Base-by-base conservation (phyloP, 345 rosid genomes). In the Reutealis trisperma region DNA sequence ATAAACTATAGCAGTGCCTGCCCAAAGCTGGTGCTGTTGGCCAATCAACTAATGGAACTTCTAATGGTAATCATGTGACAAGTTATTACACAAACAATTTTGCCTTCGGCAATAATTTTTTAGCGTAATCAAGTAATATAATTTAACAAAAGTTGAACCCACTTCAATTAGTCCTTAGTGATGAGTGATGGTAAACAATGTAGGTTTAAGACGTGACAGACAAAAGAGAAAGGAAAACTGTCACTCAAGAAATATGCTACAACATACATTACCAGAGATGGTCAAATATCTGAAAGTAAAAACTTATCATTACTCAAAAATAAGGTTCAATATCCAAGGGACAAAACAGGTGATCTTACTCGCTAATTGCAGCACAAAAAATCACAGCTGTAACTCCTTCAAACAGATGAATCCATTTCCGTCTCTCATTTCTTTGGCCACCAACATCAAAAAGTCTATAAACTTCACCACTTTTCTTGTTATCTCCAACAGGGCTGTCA, bases 351-450 rank as follows among this genome's bases (percentile, higher is more conserved):
- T 16, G 68, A 67, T 75, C 98, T 94, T 94, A 96, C 99, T 96
- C 99, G 91, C 99, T 96, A 47, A 96, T 94, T 73, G 98, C 98
- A 68, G 91, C 98, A 79, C 99, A 96, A 85, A 96, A 92, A 45
- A 96, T 96, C 63, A 96, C 98, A 79, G 99, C 97, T 1, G 99
- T 90, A 73, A 96, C 98, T 60, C 99, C 99, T 86, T 96, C 99
- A 84, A 96, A 96, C 59, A 96, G 89, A 90, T 96, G 99, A 81
- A 96, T 96, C 99, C 99, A 96, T 84, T 96, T 96, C 83, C 99
- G 92, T 77, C 98, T 91, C 88, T 96, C 99, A 15, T 96, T 96
- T 90, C 91, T 91, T 75, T 96, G 99, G 73, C 99, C 99, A 68
- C 98, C 99, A 62, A 96, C 99, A 72, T 96, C 99, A 78, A 91